Percentiles rank a stretch among this genome's conserved stretches.
Conservation (phyloP, 148 eudicot species). For the Euryodendron excelsum region DNA sequence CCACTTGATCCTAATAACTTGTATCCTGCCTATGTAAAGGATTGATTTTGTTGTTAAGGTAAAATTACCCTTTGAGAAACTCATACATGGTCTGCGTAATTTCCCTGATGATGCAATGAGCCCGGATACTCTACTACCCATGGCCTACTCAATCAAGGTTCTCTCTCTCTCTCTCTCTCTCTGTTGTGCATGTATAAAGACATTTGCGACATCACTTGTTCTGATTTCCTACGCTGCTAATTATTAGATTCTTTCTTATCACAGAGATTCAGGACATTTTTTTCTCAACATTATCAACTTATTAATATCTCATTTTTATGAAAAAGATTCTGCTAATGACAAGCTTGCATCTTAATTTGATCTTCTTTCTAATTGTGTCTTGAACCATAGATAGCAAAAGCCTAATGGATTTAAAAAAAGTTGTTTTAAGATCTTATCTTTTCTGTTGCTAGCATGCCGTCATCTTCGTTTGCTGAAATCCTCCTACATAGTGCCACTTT, state of each 20-base stretch:
- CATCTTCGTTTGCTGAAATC: neutral
- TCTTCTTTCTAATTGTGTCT: neutral
- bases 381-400: too few species aligned
- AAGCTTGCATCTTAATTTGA: neutral
- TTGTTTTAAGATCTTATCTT: neutral
- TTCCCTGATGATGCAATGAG: conserved; percentile 93
- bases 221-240: neutral
- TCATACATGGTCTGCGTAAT: conserved; percentile 81
- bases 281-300: too few species aligned
- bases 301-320: neutral
- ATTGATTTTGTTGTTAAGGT: conserved; percentile 44
- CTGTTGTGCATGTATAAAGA: neutral
- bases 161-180: conserved; percentile 16
- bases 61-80: conserved; percentile 88
- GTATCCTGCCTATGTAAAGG: neutral
- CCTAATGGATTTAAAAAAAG: too few species aligned
- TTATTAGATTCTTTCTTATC: neutral
- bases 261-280: too few species aligned
- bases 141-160: conserved; percentile 93
- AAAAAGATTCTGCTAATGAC: neutral
- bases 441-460: neutral
- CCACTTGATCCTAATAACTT: neutral
- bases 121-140: conserved; percentile 78
- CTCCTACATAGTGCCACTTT: neutral
- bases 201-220: neutral